Evolutionary conservation across 805 yeast species (phyloP).

Genomic region (Hanseniaspora singularis): DNA sequence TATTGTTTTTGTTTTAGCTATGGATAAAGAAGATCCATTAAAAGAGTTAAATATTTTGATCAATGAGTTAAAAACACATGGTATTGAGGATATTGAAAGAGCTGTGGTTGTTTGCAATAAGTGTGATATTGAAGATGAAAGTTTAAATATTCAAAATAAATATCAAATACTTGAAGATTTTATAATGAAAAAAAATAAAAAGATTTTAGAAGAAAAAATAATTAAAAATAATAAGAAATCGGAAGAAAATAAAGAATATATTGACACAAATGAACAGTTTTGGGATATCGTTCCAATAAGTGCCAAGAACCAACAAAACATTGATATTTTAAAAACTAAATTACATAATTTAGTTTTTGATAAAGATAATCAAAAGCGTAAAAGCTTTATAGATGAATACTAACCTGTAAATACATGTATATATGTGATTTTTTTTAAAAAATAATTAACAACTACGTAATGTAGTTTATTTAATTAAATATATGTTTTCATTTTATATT

Average conservation of each 20-base stretch:
- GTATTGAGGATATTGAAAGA: slow-evolving; percentile 47
- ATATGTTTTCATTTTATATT: no score
- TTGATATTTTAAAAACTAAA: slow-evolving; percentile 53
- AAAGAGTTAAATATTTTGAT: slow-evolving; percentile 51
- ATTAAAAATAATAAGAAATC: slow-evolving; percentile 7
- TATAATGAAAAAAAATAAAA: slow-evolving; percentile 28
- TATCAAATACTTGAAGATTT: slow-evolving; percentile 36
- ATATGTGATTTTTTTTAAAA: background rate
- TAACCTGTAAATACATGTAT: background rate
- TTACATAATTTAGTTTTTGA: slow-evolving; percentile 44
- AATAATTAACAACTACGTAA: background rate
- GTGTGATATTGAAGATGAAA: slow-evolving; percentile 52
- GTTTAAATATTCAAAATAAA: slow-evolving; percentile 24
- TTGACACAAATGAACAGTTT: background rate
- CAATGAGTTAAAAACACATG: slow-evolving; percentile 54
- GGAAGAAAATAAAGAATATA: slow-evolving; percentile 16
- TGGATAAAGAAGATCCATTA: slow-evolving; percentile 57
- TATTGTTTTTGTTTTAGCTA: slow-evolving; percentile 69
- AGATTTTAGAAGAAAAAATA: background rate
- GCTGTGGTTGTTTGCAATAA: slow-evolving; percentile 82
- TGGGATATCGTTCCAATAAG: slow-evolving; percentile 81
- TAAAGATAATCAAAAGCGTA: background rate
- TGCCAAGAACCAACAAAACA: slow-evolving; percentile 60
- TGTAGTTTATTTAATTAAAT: no score
- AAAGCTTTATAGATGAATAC: background rate